Evolutionary conservation across 805 yeast genomes (phyloP).

Genomic region (Myxozyma mucilagina): DNA sequence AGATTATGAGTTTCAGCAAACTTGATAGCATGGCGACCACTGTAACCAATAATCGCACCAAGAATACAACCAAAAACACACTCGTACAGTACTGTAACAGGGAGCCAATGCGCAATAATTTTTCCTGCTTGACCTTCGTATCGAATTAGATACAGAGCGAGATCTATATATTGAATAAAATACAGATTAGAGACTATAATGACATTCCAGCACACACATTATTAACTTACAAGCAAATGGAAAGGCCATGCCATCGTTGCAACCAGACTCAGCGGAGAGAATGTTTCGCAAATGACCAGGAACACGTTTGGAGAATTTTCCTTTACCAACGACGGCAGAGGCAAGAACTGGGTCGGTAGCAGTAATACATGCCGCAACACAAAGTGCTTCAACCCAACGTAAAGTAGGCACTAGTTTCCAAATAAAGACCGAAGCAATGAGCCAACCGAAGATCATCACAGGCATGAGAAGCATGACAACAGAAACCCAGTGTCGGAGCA

Average conservation of each 20-base stretch:
- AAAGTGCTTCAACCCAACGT: slow-evolving; percentile 66
- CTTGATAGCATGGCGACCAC: slow-evolving; percentile 67
- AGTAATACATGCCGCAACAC: slow-evolving; percentile 83
- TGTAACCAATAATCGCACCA: slow-evolving; percentile 71
- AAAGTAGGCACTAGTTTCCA: slow-evolving; percentile 77
- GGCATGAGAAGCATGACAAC: slow-evolving; percentile 74
- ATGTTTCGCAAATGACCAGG: slow-evolving; percentile 90
- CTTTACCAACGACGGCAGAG: slow-evolving; percentile 93
- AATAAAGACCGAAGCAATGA: slow-evolving; percentile 73
- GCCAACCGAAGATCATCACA: slow-evolving; percentile 90
- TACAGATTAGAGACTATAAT: not conserved
- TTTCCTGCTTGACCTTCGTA: slow-evolving; percentile 64
- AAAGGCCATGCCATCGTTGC: slow-evolving; percentile 95
- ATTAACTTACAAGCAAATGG: slow-evolving; percentile 61
- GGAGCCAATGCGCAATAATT: slow-evolving; percentile 78
- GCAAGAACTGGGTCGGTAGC: slow-evolving; percentile 96
- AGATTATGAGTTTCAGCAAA: slow-evolving; percentile 68
- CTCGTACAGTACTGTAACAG: slow-evolving; percentile 74
- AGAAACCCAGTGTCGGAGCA: slow-evolving; percentile 79
- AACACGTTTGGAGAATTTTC: slow-evolving; percentile 84
- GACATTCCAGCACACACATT: not conserved
- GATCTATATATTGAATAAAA: slow-evolving; percentile 29
- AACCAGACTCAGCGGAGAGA: slow-evolving; percentile 82
- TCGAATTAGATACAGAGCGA: slow-evolving; percentile 68
- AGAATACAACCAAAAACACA: slow-evolving; percentile 76